Conservation (phyloP, 2,329 filamentous ascomycete species). For the Ophiostoma australiae region DNA sequence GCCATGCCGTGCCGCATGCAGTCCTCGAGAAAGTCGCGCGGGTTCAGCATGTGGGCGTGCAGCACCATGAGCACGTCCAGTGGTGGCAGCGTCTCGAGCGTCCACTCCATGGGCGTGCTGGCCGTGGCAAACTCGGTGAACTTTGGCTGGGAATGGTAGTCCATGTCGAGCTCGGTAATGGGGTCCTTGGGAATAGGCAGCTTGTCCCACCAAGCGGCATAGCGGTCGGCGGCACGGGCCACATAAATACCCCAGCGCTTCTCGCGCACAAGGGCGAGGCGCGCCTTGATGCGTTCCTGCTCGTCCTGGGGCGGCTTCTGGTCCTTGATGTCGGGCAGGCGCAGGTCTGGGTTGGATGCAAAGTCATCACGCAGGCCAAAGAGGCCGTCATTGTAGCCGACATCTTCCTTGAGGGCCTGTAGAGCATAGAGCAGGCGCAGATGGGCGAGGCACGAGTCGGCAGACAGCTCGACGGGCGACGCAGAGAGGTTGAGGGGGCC, state of each 20-base stretch:
- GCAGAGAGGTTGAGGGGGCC: not conserved
- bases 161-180: constrained; percentile 39
- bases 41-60: constrained; percentile 76
- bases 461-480: constrained; percentile 21
- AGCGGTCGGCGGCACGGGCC: constrained; percentile 62
- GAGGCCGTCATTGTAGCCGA: constrained; percentile 62
- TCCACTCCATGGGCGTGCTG: constrained; percentile 12
- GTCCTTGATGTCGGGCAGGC: constrained; percentile 15
- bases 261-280: constrained; percentile 55
- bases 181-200: constrained; percentile 30
- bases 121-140: constrained; percentile 36
- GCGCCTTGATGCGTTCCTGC: constrained; percentile 39
- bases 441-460: constrained; percentile 63
- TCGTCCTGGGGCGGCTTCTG: constrained; percentile 19
- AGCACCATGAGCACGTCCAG: constrained; percentile 72
- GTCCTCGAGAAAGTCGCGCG: constrained; percentile 68
- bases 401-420: constrained; percentile 59
- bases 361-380: constrained; percentile 56
- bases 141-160: constrained; percentile 19
- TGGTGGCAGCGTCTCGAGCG: constrained; percentile 22
- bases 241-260: constrained; percentile 71
- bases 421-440: constrained; percentile 67
- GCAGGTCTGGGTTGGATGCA: not conserved
- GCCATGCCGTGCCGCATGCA: constrained; percentile 54
- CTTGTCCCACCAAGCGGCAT: constrained; percentile 59